Evolutionary conservation across 1,284 basidiomycete genomes (phyloP).

Genomic region (Leccinum holopus): DNA sequence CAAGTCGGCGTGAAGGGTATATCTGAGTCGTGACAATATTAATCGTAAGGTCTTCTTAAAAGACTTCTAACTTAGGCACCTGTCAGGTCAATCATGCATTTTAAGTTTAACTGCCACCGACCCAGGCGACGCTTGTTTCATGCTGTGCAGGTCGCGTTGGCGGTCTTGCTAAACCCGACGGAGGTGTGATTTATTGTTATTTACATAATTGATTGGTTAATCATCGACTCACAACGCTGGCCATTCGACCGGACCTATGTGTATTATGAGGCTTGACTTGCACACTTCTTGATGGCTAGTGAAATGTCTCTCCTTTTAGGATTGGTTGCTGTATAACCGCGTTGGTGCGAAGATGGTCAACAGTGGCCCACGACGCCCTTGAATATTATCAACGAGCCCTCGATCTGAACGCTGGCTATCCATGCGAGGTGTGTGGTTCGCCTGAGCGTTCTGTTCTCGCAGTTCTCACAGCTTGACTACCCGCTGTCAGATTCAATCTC

Average conservation of each 20-base stretch:
- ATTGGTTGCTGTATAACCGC: conserved; percentile 95
- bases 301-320: conserved; percentile 44
- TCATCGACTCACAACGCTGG: not conserved
- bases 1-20: not conserved
- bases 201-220: too few relatives aligned
- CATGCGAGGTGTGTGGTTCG: conserved; percentile 64
- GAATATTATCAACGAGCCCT: conserved; percentile 90
- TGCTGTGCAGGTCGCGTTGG: too few relatives aligned
- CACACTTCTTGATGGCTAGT: not conserved
- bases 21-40: not conserved
- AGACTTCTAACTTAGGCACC: not conserved
- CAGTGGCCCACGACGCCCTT: conserved; percentile 85
- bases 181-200: too few relatives aligned
- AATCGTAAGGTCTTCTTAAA: not conserved
- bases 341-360: conserved; percentile 97
- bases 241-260: conserved; percentile 60
- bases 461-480: not conserved
- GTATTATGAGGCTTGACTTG: not conserved
- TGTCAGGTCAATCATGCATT: not conserved
- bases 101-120: too few relatives aligned
- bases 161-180: too few relatives aligned
- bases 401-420: conserved; percentile 86
- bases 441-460: not conserved
- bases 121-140: too few relatives aligned
- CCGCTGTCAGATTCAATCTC: conserved; percentile 70